These are phyloP conservation scores for Pleurotus giganteus DNA, from an alignment of 768 basidiomycete species.

Conservation along the genomic window DNA sequence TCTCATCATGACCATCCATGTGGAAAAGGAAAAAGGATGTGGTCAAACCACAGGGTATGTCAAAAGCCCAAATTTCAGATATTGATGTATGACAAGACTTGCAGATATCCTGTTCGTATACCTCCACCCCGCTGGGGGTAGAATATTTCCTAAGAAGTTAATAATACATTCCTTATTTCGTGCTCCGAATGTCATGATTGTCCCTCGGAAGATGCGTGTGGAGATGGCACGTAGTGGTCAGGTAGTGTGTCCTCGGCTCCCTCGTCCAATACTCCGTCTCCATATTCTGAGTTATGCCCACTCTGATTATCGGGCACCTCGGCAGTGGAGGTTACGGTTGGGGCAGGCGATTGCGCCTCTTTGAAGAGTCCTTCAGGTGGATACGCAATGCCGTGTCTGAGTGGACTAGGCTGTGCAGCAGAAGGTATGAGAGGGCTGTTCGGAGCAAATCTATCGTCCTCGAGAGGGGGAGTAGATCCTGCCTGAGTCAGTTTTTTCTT, in stretches of 20 bases:
- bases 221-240: neutral
- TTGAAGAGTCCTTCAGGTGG: conserved; percentile 29
- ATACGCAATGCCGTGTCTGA: conserved; percentile 41
- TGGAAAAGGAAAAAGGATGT: conserved; percentile 80
- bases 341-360: conserved; percentile 44
- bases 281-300: conserved; percentile 55
- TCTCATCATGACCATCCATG: conserved; percentile 77
- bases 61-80: neutral
- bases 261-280: conserved; percentile 25
- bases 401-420: conserved; percentile 36
- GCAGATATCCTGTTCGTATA: conserved; percentile 41
- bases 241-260: conserved; percentile 7
- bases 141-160: no score
- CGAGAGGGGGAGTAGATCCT: conserved; percentile 19
- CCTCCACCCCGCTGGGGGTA: conserved; percentile 37
- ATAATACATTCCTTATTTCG: neutral
- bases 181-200: neutral
- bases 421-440: conserved; percentile 7
- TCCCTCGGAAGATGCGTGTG: conserved; percentile 6
- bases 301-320: conserved; percentile 48
- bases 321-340: conserved; percentile 47
- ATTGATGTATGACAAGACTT: conserved; percentile 1
- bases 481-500: conserved; percentile 40
- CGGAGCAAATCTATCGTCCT: conserved; percentile 20
- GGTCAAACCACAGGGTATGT: conserved; percentile 81